These are phyloP conservation scores for Lactifluus pinguis DNA, from an alignment of 768 basidiomycete species.

Conservation along the genomic window DNA sequence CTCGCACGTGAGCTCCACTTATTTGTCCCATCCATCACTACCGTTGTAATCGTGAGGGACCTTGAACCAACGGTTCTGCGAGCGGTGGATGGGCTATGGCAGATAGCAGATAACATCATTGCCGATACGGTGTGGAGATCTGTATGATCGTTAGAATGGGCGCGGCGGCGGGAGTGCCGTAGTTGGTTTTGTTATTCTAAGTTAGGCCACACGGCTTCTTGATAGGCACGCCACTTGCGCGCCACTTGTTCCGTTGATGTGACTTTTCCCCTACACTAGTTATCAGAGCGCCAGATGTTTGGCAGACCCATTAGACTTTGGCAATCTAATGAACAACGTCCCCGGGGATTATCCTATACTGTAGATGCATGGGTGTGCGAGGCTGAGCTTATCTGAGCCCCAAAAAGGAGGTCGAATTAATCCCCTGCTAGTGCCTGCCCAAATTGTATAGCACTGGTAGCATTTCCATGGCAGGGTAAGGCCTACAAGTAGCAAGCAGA, in stretches of 20 bases:
- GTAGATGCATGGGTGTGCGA: neutral
- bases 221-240: neutral
- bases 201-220: neutral
- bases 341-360: neutral
- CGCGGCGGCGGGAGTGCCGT: no score
- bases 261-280: neutral
- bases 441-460: no score
- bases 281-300: neutral
- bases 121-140: conserved; percentile 15
- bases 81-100: conserved; percentile 24
- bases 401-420: neutral
- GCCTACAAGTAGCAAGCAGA: no score
- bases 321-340: neutral
- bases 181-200: neutral
- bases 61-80: conserved; percentile 48
- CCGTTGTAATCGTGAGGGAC: conserved; percentile 54
- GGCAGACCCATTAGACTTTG: conserved; percentile 2
- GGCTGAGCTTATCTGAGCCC: conserved; percentile 1
- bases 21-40: conserved; percentile 43
- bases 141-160: neutral
- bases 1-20: conserved; percentile 51
- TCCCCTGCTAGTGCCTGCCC: no score
- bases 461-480: no score
- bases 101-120: conserved; percentile 22
- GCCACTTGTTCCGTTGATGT: neutral